A percentile compares a stretch with the other conserved stretches of the same genome.
Evolutionary conservation across 345 rosid species (phyloP).

Genomic region (Populus deltoides): DNA sequence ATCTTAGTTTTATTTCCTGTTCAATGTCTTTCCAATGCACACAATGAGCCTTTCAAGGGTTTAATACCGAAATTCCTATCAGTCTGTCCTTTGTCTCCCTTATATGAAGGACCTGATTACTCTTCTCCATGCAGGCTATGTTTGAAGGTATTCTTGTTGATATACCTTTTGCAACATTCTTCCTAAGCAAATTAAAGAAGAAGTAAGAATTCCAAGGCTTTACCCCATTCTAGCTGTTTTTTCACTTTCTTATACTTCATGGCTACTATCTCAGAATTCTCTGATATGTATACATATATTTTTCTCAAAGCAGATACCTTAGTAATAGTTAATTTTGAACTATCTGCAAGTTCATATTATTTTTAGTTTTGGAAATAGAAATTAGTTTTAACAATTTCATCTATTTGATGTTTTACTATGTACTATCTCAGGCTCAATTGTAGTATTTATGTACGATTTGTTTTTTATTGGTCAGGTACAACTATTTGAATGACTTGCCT

Average conservation of each 20-base stretch:
- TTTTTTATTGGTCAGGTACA: constrained; percentile 54
- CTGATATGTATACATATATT: neutral
- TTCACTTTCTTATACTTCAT: neutral
- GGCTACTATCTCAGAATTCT: neutral
- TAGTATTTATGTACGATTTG: neutral
- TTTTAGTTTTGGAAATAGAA: neutral
- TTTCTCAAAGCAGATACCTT: neutral
- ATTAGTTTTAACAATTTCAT: neutral
- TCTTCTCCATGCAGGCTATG: constrained; percentile 71
- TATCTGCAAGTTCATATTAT: neutral
- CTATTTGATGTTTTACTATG: neutral
- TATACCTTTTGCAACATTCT: constrained; percentile 97
- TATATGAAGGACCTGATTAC: neutral
- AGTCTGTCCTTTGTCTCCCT: neutral
- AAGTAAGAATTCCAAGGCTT: constrained; percentile 53
- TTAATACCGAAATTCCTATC: neutral
- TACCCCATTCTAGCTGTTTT: neutral
- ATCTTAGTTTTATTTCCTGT: neutral
- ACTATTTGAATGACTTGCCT: constrained; percentile 94
- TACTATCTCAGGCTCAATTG: neutral
- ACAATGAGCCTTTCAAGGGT: neutral
- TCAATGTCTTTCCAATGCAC: neutral
- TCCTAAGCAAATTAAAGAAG: constrained; percentile 94
- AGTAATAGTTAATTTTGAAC: neutral
- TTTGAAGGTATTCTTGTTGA: constrained; percentile 99